Evolutionary conservation across 108 stramenopile species (phyloP), one percentile per base, ranked within the genome.

Genomic region (Mayamaea pseudoterrestris): DNA sequence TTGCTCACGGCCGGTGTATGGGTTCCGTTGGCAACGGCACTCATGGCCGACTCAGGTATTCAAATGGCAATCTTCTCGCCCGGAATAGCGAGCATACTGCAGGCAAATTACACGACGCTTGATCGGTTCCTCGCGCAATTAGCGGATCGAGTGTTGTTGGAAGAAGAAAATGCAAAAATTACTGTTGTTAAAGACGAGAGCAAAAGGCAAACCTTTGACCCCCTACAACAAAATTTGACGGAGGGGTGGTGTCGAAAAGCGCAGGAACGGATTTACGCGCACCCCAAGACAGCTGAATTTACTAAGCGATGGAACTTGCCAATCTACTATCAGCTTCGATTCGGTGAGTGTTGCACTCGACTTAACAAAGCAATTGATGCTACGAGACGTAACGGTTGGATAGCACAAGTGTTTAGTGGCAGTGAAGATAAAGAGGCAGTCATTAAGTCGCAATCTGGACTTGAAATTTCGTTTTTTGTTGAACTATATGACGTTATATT

Each of bases 31-130:
- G 83, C 74, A 9, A 91, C 83, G 24, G 82, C 89, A 2, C 53
- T 91, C 24, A 83, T 86, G 84, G 71, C 89, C 22, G 89, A 91
- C 60, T 71, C 83, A 24, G 82, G 66, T 13, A 80, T 91, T 35
- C 80, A 83, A 35, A 83, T 80, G 73, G 83, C 89, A 0, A 81
- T 91, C 39, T 91, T 91, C 55, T 86, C 89, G 17, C 89, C 89
- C 2, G 89, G 89, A n/a, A 86, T 91, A 60, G 89, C 89, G 23
- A 76, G 68, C 41, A 74, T 91, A 18, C 51, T 91, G 24, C 89
- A 91, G 61, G 57, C 72, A 13, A 91, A 91, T 41, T 91, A 91
- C 47, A 50, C 76, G 44, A 66, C 77, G 17, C 22, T 91, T 24
- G 84, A 91, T 50, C 65, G 60, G 5, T 91, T 91, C 47, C 44